Percentiles rank a stretch among this genome's conserved stretches.
These are phyloP conservation scores for Skeletonema menzelii DNA, from an alignment of 108 stramenopile species.

Conservation along the genomic window DNA sequence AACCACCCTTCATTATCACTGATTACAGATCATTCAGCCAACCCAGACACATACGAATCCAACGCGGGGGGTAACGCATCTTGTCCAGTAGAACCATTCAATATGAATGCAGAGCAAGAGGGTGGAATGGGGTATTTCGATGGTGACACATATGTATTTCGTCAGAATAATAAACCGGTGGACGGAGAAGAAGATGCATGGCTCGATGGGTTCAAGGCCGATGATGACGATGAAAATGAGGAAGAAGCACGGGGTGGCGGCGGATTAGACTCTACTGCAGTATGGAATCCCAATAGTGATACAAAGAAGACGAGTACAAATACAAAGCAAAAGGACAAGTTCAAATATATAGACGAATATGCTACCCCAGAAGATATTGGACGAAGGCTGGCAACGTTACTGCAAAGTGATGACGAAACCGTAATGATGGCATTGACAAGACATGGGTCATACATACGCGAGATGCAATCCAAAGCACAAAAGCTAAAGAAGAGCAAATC, in stretches of 20 bases:
- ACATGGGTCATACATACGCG: constrained; percentile 52
- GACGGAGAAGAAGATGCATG: constrained; percentile 83
- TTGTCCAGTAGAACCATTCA: constrained; percentile 80
- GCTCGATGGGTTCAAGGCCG: constrained; percentile 60
- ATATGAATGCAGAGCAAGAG: constrained; percentile 78
- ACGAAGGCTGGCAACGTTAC: constrained; percentile 50
- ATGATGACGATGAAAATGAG: constrained; percentile 25
- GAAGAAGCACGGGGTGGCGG: constrained; percentile 9
- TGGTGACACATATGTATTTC: constrained; percentile 86
- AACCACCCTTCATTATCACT: constrained; percentile 20
- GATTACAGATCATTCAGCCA: constrained; percentile 28
- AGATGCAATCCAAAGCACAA: constrained; percentile 19
- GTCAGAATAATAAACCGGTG: constrained; percentile 31
- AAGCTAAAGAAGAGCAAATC: constrained; percentile 25
- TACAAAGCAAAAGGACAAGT: constrained; percentile 3
- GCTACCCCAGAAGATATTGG: constrained; percentile 33
- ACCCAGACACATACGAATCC: constrained; percentile 42
- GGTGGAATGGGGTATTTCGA: constrained; percentile 85
- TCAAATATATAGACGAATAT: constrained; percentile 27
- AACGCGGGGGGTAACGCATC: constrained; percentile 41
- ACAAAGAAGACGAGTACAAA: background rate
- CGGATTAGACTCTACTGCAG: constrained; percentile 26
- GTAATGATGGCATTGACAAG: constrained; percentile 62
- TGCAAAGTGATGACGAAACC: constrained; percentile 57
- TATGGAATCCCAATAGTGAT: constrained; percentile 27